Evolutionary conservation across 2,329 filamentous ascomycete genomes (phyloP).

Genomic region (Paecilomyces niveus): DNA sequence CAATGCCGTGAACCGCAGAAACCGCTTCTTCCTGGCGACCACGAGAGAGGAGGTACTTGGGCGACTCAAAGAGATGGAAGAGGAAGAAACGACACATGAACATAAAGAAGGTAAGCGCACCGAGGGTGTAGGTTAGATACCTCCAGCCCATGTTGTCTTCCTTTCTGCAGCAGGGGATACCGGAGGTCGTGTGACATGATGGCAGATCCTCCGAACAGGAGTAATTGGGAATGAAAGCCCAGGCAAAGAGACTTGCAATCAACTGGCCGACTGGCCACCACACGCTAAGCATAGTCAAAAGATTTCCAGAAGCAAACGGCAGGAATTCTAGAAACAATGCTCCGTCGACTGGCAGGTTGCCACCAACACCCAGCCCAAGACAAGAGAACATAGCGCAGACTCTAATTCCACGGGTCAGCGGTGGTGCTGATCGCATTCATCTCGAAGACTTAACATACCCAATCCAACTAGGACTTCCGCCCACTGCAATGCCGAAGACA

Average conservation of each 20-base stretch:
- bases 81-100: conserved; percentile 71
- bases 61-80: conserved; percentile 78
- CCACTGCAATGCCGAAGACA: conserved; percentile 65
- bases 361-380: conserved; percentile 63
- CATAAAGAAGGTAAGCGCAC: conserved; percentile 66
- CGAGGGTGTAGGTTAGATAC: conserved; percentile 63
- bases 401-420: conserved; percentile 13
- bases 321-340: conserved; percentile 79
- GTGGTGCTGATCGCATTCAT: conserved; percentile 9
- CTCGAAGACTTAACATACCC: conserved; percentile 19
- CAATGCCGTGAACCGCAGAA: conserved; percentile 70
- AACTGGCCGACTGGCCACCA: conserved; percentile 85
- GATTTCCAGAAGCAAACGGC: conserved; percentile 63
- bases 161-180: conserved; percentile 35
- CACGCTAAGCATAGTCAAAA: conserved; percentile 72
- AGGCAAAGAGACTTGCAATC: conserved; percentile 57
- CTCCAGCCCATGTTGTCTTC: conserved; percentile 67
- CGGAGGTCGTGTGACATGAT: conserved; percentile 22
- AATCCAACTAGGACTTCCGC: conserved; percentile 62
- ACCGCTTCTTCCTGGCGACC: conserved; percentile 73
- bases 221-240: conserved; percentile 67
- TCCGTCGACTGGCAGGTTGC: conserved; percentile 72
- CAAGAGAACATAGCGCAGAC: conserved; percentile 55
- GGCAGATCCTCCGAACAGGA: conserved; percentile 37
- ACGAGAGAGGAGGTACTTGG: conserved; percentile 72